Conservation (phyloP, 2,329 filamentous ascomycete species). For the Penicillium vulpinum region DNA sequence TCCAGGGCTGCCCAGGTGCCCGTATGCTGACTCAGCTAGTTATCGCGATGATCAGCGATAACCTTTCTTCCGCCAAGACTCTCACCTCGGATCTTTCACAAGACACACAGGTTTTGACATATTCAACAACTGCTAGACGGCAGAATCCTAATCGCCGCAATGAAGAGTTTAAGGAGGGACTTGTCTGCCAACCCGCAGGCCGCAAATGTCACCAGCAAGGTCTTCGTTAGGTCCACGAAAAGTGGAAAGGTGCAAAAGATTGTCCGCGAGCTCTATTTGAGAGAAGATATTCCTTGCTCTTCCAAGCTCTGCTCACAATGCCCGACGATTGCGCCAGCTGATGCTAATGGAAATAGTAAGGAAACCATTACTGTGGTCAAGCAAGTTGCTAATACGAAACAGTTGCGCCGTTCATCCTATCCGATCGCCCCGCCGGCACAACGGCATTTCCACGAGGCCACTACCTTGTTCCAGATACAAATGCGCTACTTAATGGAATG, state of each 20-base stretch:
- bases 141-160: conserved; percentile 34
- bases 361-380: conserved; percentile 1
- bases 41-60: conserved; percentile 24
- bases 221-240: conserved; percentile 91
- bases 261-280: conserved; percentile 90
- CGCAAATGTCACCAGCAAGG: conserved; percentile 86
- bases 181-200: conserved; percentile 55
- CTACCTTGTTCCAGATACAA: conserved; percentile 94
- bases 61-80: conserved; percentile 24
- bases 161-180: conserved; percentile 65
- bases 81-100: conserved; percentile 12
- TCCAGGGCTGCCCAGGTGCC: too few relatives aligned
- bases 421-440: conserved; percentile 81
- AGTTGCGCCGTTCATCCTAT: conserved; percentile 84
- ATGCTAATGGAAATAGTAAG: conserved; percentile 74
- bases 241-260: conserved; percentile 99
- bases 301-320: conserved; percentile 83
- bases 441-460: conserved; percentile 81
- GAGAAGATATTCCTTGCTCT: conserved; percentile 96
- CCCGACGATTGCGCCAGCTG: conserved; percentile 69
- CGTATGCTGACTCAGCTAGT: conserved; percentile 22
- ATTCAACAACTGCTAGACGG: conserved; percentile 9
- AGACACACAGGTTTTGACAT: conserved; percentile 4
- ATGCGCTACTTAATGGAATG: conserved; percentile 93
- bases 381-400: conserved; percentile 23